These are phyloP conservation scores for Sphagnum fallax DNA, from an alignment of 228 moss, liverwort and hornwort genomes.

Conservation along the genomic window DNA sequence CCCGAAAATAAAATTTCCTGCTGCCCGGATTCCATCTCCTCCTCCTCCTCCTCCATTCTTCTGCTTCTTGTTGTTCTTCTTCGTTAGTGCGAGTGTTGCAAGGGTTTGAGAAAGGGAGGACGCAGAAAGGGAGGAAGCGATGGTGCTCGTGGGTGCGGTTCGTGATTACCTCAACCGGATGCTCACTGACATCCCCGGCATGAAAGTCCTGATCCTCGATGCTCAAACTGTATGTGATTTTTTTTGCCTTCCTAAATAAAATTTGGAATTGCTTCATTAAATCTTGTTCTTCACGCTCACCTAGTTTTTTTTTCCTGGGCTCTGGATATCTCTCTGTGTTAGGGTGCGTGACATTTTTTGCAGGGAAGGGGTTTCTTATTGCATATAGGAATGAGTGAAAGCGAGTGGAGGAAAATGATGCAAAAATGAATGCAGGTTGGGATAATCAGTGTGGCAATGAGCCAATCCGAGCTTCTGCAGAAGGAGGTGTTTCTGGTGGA, in stretches of 20 bases:
- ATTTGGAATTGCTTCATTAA: background rate
- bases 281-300: background rate
- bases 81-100: too few relatives aligned
- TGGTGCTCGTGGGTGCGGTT: slow-evolving; percentile 93
- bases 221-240: slow-evolving; percentile 61
- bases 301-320: background rate
- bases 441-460: slow-evolving; percentile 85
- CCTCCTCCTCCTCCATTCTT: too few relatives aligned
- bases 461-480: slow-evolving; percentile 92
- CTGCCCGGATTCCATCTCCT: too few relatives aligned
- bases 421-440: slow-evolving; percentile 60
- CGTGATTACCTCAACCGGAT: slow-evolving; percentile 90
- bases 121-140: slow-evolving; percentile 2
- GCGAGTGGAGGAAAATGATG: background rate
- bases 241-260: background rate
- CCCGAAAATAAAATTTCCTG: too few relatives aligned
- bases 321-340: background rate
- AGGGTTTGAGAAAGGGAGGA: too few relatives aligned
- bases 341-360: background rate
- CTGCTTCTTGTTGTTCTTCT: too few relatives aligned
- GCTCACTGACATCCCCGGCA: slow-evolving; percentile 83
- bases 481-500: slow-evolving; percentile 94
- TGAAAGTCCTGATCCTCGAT: slow-evolving; percentile 97
- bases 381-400: background rate
- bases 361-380: background rate